These are phyloP conservation scores for Sporothrix variecibatus DNA, from an alignment of 2,329 filamentous ascomycete genomes.

Conservation along the genomic window DNA sequence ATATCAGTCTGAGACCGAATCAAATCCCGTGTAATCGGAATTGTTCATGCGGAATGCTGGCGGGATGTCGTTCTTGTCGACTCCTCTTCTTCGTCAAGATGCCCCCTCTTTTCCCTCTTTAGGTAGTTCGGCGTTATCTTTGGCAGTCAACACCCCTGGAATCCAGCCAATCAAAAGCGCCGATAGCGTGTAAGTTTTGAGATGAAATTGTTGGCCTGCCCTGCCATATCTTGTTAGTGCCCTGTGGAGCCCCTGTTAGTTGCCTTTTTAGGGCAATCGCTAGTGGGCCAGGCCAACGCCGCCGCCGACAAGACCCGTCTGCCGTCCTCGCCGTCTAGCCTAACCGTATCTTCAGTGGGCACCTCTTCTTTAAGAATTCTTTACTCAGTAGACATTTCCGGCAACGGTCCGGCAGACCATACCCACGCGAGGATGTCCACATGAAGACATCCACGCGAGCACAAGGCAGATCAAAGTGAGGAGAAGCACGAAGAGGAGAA, in stretches of 20 bases:
- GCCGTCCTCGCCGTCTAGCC: not conserved
- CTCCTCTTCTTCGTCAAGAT: not conserved
- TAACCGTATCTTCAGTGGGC: conserved; percentile 8
- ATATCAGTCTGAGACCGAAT: not conserved
- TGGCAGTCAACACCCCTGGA: not conserved
- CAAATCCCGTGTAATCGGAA: conserved; percentile 12
- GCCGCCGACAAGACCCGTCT: too few species aligned
- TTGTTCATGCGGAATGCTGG: not conserved
- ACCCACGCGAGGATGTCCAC: not conserved
- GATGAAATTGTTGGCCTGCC: not conserved
- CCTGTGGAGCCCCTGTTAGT: not conserved
- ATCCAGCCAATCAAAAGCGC: not conserved
- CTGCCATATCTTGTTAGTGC: not conserved
- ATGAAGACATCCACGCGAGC: not conserved
- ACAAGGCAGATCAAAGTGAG: not conserved
- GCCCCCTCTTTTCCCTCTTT: not conserved
- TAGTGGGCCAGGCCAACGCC: not conserved
- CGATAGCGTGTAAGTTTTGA: conserved; percentile 3
- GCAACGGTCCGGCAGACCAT: not conserved
- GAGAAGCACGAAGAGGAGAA: not conserved
- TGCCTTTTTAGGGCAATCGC: not conserved
- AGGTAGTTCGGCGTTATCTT: conserved; percentile 4
- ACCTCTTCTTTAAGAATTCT: not conserved
- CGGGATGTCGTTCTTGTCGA: not conserved
- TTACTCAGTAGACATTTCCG: not conserved